Base-by-base conservation (phyloP, 2,329 filamentous ascomycete species). In the Diaporthe sp. region DNA sequence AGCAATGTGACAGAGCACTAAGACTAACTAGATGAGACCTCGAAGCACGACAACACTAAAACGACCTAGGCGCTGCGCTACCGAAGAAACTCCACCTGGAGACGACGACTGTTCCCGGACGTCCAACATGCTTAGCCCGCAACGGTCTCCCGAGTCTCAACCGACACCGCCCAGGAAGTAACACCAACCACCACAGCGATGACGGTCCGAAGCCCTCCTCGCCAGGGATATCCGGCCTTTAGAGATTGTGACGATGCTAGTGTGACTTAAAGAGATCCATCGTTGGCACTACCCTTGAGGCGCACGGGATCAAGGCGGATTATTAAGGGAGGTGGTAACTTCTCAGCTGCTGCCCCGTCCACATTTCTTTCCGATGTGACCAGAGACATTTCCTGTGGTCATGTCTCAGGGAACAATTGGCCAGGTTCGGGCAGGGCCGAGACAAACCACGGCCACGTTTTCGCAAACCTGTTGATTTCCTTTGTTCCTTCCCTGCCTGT, bases 381-480 rank as follows among this genome's bases (percentile, higher is more conserved):
- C 47, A 71, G 66, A 75, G 71, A 75, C 74, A 75, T 60, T 30
- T 19, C 64, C 58, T 67, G 71, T 75, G 57, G 57, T 71, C 74
- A 55, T 72, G 70, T 72, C 57, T 61, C 70, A 72, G 70, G 45
- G 28, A 33, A 72, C 57, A 64, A 72, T 72, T n/a, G 47, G 47
- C 57, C 30, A 57, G 52, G 47, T 71, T 57, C n/a, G 55, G 57
- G 52, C 57, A 67, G 40, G 47, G n/a, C 55, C 58, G 72, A 73
- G 57, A 73, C 71, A 71, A 68, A 50, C 38, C 42, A 67, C 55
- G 71, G 57, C 28, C 58, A 67, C 57, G 33, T 54, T 60, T 54
- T 47, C 35, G 25, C 47, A 33, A 33, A 72, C 58, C 35, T 33
- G 15, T 55, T 64, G 33, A 40, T 58, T 60, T 72, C 40, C 40